Percentiles rank a stretch among this genome's conserved stretches.
phyloP scores from a whole-genome alignment of 1,284 basidiomycete species.

The Ustilago nuda region DNA sequence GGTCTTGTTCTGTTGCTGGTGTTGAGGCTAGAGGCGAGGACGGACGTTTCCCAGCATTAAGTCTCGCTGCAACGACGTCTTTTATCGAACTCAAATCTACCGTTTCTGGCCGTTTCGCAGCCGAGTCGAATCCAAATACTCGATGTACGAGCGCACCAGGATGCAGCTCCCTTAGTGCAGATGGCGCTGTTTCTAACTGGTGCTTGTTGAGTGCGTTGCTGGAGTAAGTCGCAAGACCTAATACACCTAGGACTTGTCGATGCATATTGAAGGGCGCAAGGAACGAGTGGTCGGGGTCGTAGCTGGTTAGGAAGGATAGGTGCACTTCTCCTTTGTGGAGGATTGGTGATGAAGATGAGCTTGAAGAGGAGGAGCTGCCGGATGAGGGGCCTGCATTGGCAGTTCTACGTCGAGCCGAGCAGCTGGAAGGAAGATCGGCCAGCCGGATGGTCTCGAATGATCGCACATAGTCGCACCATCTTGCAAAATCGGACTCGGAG shows the following conservation, averaged over 20 bases:
- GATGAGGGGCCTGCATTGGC: conserved; percentile 9
- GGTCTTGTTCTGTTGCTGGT: background rate
- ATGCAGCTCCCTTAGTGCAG: conserved; percentile 55
- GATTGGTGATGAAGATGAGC: conserved; percentile 34
- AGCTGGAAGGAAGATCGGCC: conserved; percentile 54
- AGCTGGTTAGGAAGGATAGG: conserved; percentile 64
- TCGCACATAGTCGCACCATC: conserved; percentile 57
- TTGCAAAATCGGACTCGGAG: conserved; percentile 58
- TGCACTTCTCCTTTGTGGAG: conserved; percentile 63
- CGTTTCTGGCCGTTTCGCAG: conserved; percentile 50
- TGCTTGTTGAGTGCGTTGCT: conserved; percentile 18
- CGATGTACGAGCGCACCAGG: conserved; percentile 64
- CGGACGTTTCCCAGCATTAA: conserved; percentile 10
- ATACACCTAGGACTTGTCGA: conserved; percentile 62
- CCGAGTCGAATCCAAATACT: conserved; percentile 64
- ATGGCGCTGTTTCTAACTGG: conserved; percentile 51
- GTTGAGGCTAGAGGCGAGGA: conserved; percentile 5
- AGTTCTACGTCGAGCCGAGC: conserved; percentile 21
- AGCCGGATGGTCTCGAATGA: conserved; percentile 58
- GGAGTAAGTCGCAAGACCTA: conserved; percentile 57
- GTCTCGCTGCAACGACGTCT: conserved; percentile 38
- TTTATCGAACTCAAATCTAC: conserved; percentile 54
- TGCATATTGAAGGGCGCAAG: conserved; percentile 66
- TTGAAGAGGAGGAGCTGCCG: background rate
- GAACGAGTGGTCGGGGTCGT: conserved; percentile 63